These are phyloP conservation scores for Teratosphaeria gauchensis DNA, from an alignment of 2,329 filamentous ascomycete genomes.

Conservation along the genomic window DNA sequence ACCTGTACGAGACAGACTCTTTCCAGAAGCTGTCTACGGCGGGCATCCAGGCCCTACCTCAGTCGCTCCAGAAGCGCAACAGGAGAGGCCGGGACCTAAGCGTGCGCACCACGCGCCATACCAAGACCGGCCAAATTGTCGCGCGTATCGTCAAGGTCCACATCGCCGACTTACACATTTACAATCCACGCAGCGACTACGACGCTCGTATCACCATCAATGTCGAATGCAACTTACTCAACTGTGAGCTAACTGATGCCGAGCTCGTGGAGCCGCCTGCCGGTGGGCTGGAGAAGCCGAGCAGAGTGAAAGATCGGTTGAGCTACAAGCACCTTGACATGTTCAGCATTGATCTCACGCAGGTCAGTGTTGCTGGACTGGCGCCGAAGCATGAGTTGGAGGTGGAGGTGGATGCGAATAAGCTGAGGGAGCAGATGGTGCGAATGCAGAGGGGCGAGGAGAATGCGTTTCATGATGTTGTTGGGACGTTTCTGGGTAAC, in stretches of 20 bases:
- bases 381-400: conserved; percentile 73
- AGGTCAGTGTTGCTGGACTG: conserved; percentile 53
- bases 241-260: conserved; percentile 45
- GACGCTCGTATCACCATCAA: conserved; percentile 94
- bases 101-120: conserved; percentile 53
- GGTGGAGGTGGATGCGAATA: conserved; percentile 58
- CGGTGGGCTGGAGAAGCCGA: conserved; percentile 30
- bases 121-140: conserved; percentile 56
- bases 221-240: conserved; percentile 63
- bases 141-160: conserved; percentile 85
- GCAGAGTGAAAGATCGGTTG: conserved; percentile 66
- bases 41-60: conserved; percentile 51
- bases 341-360: conserved; percentile 87
- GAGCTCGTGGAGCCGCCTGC: conserved; percentile 42
- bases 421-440: conserved; percentile 57
- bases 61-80: conserved; percentile 14
- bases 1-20: conserved; percentile 71
- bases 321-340: conserved; percentile 72
- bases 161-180: conserved; percentile 79
- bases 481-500: conserved; percentile 25
- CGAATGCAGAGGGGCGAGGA: conserved; percentile 32
- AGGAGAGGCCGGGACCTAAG: conserved; percentile 48
- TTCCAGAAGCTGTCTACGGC: conserved; percentile 66
- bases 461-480: conserved; percentile 56
- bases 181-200: conserved; percentile 65